Conservation (phyloP, 495 filamentous ascomycete genomes). For the Penicillium fimorum region DNA sequence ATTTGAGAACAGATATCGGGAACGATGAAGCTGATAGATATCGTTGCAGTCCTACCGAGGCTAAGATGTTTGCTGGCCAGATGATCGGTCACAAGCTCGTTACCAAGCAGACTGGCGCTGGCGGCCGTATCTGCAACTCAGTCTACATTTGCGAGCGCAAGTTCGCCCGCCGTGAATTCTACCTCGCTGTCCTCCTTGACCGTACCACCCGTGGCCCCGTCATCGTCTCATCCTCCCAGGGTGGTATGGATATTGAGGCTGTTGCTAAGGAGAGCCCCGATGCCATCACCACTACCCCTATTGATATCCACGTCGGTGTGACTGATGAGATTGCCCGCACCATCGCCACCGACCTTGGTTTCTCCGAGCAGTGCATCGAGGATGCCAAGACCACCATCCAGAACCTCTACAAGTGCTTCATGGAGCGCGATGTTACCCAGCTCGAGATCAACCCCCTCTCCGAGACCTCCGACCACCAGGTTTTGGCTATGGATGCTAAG, state of each 20-base stretch:
- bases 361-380: constrained; percentile 93
- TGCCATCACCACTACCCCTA: constrained; percentile 87
- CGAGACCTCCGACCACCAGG: constrained; percentile 95
- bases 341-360: constrained; percentile 90
- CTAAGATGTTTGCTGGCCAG: constrained; percentile 96
- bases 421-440: constrained; percentile 96
- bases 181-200: constrained; percentile 97
- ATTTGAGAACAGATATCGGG: not conserved
- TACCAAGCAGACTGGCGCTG: constrained; percentile 96
- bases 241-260: constrained; percentile 97
- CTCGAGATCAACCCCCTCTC: constrained; percentile 99
- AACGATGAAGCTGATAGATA: constrained; percentile 19
- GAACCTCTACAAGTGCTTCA: constrained; percentile 97
- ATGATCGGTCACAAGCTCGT: constrained; percentile 99
- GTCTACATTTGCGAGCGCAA: constrained; percentile 99
- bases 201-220: constrained; percentile 86
- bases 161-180: constrained; percentile 98
- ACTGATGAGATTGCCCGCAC: constrained; percentile 90
- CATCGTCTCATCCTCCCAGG: constrained; percentile 95
- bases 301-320: constrained; percentile 92
- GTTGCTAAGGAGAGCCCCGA: constrained; percentile 97
- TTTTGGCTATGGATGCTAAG: constrained; percentile 98
- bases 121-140: constrained; percentile 86
- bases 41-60: constrained; percentile 64
- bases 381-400: constrained; percentile 94